Conservation (phyloP, 495 filamentous ascomycete genomes). For the Pseudomonodictys pantanalensis region DNA sequence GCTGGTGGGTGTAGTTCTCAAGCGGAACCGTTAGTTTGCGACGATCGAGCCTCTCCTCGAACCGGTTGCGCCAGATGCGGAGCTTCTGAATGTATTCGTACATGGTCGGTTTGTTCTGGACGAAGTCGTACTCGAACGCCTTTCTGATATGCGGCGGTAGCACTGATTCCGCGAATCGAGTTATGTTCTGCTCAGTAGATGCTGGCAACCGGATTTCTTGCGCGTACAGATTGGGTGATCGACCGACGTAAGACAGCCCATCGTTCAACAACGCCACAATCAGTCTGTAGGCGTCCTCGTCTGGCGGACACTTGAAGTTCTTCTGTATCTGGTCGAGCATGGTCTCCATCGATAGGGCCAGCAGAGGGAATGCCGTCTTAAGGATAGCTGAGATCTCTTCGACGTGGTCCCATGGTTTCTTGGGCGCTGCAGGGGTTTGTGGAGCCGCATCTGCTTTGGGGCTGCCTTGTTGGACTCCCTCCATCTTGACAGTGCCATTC, state of each 20-base stretch:
- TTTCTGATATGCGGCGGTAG: slow-evolving; percentile 87
- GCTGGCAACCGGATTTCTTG: slow-evolving; percentile 85
- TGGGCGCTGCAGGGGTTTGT: slow-evolving; percentile 41
- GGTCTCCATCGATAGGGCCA: slow-evolving; percentile 96
- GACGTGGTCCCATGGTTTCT: slow-evolving; percentile 87
- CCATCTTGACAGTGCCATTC: slow-evolving; percentile 26
- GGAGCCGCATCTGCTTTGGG: slow-evolving; percentile 26
- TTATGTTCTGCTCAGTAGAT: slow-evolving; percentile 93
- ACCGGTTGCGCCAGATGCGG: slow-evolving; percentile 93
- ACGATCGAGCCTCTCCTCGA: slow-evolving; percentile 97
- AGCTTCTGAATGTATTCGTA: slow-evolving; percentile 96
- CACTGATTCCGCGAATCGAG: slow-evolving; percentile 92
- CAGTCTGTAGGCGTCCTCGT: slow-evolving; percentile 97
- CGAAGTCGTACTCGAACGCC: slow-evolving; percentile 95
- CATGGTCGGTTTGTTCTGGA: slow-evolving; percentile 89
- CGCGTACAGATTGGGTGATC: slow-evolving; percentile 78
- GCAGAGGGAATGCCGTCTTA: slow-evolving; percentile 92
- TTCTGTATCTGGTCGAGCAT: slow-evolving; percentile 99
- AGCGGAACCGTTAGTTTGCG: slow-evolving; percentile 64
- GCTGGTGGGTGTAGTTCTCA: slow-evolving; percentile 77
- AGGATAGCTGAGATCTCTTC: slow-evolving; percentile 92
- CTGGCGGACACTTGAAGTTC: slow-evolving; percentile 96
- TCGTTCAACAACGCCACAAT: slow-evolving; percentile 97
- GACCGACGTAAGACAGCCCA: slow-evolving; percentile 80
- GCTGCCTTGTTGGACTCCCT: slow-evolving; percentile 16